A percentile compares a stretch with the other conserved stretches of the same genome.
These are phyloP conservation scores for Tetrahymena borealis DNA, from an alignment of 73 alveolate species.

Conservation along the genomic window DNA sequence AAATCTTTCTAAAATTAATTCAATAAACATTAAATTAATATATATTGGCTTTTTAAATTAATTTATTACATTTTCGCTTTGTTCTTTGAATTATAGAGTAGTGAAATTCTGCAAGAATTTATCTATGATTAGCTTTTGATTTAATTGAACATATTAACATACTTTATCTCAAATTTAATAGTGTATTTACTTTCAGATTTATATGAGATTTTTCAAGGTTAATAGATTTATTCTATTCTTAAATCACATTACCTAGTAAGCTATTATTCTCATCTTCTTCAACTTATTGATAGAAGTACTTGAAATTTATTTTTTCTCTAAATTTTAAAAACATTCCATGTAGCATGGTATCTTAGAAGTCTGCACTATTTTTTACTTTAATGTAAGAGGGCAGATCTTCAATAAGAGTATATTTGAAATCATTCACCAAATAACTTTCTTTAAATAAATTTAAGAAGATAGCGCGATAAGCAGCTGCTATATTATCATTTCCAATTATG, in stretches of 20 bases:
- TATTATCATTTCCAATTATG: not conserved
- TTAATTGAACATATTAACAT: not conserved
- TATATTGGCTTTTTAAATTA: not conserved
- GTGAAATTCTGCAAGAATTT: not conserved
- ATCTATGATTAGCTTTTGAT: not conserved
- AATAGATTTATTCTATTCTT: not conserved
- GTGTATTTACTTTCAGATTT: not conserved
- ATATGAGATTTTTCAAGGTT: not conserved
- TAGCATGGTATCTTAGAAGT: not conserved
- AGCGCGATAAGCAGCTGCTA: not conserved
- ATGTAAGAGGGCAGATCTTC: not conserved
- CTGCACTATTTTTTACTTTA: not conserved
- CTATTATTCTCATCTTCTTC: not conserved
- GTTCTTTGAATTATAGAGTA: not conserved
- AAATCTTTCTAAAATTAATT: not conserved
- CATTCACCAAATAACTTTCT: not conserved
- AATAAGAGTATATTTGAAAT: not conserved
- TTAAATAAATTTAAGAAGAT: not conserved
- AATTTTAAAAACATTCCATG: not conserved
- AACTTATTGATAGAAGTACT: not conserved
- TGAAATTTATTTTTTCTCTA: not conserved
- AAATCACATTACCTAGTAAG: not conserved
- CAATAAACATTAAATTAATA: not conserved
- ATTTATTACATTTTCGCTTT: not conserved
- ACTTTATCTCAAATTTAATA: too few species aligned